phyloP scores from a whole-genome alignment of 2,329 filamentous ascomycete species.

The Colletotrichum limetticola region DNA sequence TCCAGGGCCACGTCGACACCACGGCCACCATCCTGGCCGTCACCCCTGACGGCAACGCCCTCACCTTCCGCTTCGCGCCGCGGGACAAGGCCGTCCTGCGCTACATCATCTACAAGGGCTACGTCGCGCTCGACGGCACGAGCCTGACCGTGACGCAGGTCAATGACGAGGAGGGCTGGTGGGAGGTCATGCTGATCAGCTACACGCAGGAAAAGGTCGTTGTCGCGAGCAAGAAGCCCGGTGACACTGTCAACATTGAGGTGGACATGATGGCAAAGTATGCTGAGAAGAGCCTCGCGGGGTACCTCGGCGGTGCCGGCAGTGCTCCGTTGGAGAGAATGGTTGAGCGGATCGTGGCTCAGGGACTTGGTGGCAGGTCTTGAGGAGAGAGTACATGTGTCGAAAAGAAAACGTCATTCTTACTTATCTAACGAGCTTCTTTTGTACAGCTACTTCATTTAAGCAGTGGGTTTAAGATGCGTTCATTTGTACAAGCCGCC shows the following conservation, averaged over 20 bases:
- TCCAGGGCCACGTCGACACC: conserved; percentile 97
- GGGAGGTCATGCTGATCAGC: conserved; percentile 97
- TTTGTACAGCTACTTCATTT: neutral
- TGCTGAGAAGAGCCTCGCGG: conserved; percentile 88
- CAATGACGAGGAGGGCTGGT: conserved; percentile 81
- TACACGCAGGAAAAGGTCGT: conserved; percentile 96
- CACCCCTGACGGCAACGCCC: conserved; percentile 86
- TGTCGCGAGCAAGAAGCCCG: conserved; percentile 79
- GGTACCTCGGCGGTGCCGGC: conserved; percentile 74
- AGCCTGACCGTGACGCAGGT: conserved; percentile 93
- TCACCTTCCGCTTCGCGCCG: conserved; percentile 86
- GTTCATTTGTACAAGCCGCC: neutral
- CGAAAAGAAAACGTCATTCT: neutral
- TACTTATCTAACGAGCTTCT: neutral
- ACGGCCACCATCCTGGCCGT: conserved; percentile 79
- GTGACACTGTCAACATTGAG: conserved; percentile 90
- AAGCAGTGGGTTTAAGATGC: neutral
- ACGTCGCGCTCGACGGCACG: conserved; percentile 92
- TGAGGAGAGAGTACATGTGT: neutral
- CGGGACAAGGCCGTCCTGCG: conserved; percentile 75
- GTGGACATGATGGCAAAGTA: conserved; percentile 91
- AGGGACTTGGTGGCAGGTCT: conserved; percentile 59
- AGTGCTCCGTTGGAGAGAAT: conserved; percentile 75
- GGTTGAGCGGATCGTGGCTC: conserved; percentile 79
- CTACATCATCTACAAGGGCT: conserved; percentile 97